Percentiles rank a stretch among this genome's conserved stretches.
Conservation (phyloP, 371 early-diverging fungal genomes). For the Rhizopus stolonifer region DNA sequence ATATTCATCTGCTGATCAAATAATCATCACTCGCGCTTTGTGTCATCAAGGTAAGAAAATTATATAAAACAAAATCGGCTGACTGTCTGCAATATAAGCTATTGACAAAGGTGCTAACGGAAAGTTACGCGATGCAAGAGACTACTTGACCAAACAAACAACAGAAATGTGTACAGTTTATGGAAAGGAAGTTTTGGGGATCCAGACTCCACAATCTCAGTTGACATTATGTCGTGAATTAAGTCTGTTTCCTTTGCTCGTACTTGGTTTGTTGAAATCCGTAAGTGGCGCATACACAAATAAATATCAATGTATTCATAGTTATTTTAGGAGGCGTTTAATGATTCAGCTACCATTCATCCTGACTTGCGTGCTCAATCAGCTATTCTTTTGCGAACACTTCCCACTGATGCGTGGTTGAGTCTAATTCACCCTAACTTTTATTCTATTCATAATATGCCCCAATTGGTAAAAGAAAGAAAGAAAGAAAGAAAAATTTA, state of each 20-base stretch:
- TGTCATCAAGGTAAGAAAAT: conserved; percentile 74
- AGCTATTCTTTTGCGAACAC: conserved; percentile 58
- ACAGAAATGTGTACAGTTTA: conserved; percentile 63
- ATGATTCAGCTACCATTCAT: conserved; percentile 38
- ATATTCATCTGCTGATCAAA: conserved; percentile 68
- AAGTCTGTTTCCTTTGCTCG: conserved; percentile 65
- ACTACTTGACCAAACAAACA: conserved; percentile 63
- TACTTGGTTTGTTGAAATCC: conserved; percentile 65
- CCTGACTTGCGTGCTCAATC: conserved; percentile 60
- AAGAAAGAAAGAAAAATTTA: conserved; percentile 34
- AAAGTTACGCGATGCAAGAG: conserved; percentile 75
- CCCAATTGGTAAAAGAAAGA: conserved; percentile 38
- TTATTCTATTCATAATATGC: conserved; percentile 71
- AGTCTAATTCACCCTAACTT: conserved; percentile 57
- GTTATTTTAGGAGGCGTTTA: conserved; percentile 32
- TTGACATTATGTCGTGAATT: conserved; percentile 65
- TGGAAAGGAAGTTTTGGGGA: conserved; percentile 51
- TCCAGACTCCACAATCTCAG: conserved; percentile 51
- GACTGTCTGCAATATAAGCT: too few species aligned
- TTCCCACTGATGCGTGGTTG: conserved; percentile 57
- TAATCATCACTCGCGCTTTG: conserved; percentile 61
- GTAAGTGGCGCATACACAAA: conserved; percentile 22
- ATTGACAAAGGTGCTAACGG: conserved; percentile 64
- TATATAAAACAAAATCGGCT: too few species aligned
- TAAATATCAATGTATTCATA: background rate